Evolutionary conservation across 495 filamentous ascomycete genomes (phyloP).

Genomic region (Aeminium ludgeri): DNA sequence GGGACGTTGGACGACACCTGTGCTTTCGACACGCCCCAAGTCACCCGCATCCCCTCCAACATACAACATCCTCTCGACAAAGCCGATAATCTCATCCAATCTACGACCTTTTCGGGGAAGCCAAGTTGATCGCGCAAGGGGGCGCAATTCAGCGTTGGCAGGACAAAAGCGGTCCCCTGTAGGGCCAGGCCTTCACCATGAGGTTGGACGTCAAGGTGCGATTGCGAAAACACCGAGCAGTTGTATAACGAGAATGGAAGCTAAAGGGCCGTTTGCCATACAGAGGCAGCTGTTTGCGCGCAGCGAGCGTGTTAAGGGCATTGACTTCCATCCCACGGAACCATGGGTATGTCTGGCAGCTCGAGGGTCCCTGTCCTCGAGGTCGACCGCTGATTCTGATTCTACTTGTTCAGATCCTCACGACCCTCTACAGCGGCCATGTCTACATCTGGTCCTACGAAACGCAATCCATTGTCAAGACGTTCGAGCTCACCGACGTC

Average conservation of each 20-base stretch:
- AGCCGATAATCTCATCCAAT: no score
- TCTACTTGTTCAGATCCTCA: conserved; percentile 48
- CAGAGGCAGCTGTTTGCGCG: conserved; percentile 68
- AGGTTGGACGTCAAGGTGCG: conserved; percentile 82
- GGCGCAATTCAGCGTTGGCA: neutral
- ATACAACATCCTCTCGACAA: no score
- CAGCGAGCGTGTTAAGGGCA: conserved; percentile 88
- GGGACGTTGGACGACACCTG: no score
- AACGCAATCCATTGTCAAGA: conserved; percentile 92
- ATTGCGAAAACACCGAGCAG: conserved; percentile 1
- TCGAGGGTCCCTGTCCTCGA: neutral
- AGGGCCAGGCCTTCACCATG: conserved; percentile 37
- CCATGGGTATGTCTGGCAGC: conserved; percentile 50
- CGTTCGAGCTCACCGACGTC: conserved; percentile 98
- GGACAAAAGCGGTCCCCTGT: conserved; percentile 9
- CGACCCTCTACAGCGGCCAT: conserved; percentile 92
- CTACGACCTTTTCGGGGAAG: no score
- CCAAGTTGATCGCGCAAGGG: no score
- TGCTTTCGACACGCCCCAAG: no score
- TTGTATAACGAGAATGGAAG: conserved; percentile 13
- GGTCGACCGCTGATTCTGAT: conserved; percentile 20
- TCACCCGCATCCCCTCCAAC: no score
- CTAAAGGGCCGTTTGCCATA: conserved; percentile 23
- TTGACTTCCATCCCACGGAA: conserved; percentile 92
- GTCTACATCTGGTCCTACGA: conserved; percentile 99